Evolutionary conservation across 108 stramenopile genomes (phyloP), one percentile per base, ranked within the genome.

Genomic region (Epithemia pelagica): DNA sequence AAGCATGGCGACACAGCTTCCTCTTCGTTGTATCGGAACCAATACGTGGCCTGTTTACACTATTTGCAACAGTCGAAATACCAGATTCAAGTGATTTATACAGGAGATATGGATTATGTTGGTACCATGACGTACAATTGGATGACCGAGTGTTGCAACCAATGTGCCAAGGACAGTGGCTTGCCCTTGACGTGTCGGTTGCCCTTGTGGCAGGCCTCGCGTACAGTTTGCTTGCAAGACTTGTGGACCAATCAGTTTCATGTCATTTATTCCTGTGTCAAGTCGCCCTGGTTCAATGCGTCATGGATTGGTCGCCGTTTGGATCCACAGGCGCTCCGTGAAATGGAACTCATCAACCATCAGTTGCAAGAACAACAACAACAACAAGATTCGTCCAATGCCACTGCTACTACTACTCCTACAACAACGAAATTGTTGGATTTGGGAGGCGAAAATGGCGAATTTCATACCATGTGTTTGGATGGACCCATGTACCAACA

Each of bases 101-200:
- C 79, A 18, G 79, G 79, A 53, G 79, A 80, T 57, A 80, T 80
- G 65, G 76, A 80, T 30, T 54, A 75, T n/a, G 79, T 80, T 0
- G 79, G 75, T 22, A 70, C 60, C 15, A 73, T 69, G 68, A 60
- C 66, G 15, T 33, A 59, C 23, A 75, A 75, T 75, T 78, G 74
- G 71, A 78, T 78, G 58, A 70, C 72, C 37, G 66, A 72, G 62
- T 72, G 71, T 37, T 77, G 76, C 28, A 30, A 8, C 2, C 55
- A 77, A 51, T 2, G 69, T 78, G 18, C 46, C 54, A 21, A 32
- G 31, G 22, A 54, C 60, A 28, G 56, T 78, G 7, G 74, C 81
- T 30, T 58, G 76, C 23, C 5, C 37, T 46, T 46, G 37, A 46
- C 5, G 15, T 46, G 37, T 15, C 10, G 15, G 15, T 46, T 46